Evolutionary conservation across 2,329 filamentous ascomycete species (phyloP), one percentile per base, ranked within the genome.

Genomic region (Aureobasidium subglaciale): DNA sequence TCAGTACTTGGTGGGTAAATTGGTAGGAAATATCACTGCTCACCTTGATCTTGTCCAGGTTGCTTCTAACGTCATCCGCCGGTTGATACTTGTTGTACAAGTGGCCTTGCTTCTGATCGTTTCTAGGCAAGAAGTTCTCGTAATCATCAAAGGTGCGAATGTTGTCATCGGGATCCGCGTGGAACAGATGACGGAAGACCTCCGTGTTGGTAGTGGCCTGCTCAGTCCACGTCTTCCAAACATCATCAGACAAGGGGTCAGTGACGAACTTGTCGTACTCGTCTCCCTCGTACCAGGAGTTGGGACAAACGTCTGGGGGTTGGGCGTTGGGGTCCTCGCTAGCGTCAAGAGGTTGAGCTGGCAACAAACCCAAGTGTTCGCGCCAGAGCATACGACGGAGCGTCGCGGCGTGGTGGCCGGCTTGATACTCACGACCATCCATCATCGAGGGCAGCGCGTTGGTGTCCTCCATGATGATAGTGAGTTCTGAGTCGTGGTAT

Each of bases 91-190:
- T 82, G 68, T 95, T 90, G 64, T 88, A 95, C 58, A 97, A 78
- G 71, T 97, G 93, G 0, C 93, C 92, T 3, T 90, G 75, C 70
- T 89, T 93, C 59, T 74, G 67, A 7, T 71, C 63, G 48, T 60
- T 63, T 38, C 62, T 87, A 80, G 4, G 85, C 57, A 84, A 75
- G 70, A 92, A 97, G 10, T 78, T 77, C 64, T 96, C 85, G 67
- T 97, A 97, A 60, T 96, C 90, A 2, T 90, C 84, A 63, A 96
- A 97, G 0, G 81, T 95, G 78, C 86, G 88, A 68, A 96, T 88
- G 65, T 87, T 79, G 65, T 96, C 83, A 69, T 97, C 92, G 0
- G 93, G 92, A 67, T 97, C 92, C 0, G 87, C 85, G 64, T 91
- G 88, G 74, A 93, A 93, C 20, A 93, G 66, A 59, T 90, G 84